A percentile compares a stretch with the other conserved stretches of the same genome.
These are phyloP conservation scores for Spathaspora passalidarum DNA, from an alignment of 805 yeast genomes.

Conservation along the genomic window DNA sequence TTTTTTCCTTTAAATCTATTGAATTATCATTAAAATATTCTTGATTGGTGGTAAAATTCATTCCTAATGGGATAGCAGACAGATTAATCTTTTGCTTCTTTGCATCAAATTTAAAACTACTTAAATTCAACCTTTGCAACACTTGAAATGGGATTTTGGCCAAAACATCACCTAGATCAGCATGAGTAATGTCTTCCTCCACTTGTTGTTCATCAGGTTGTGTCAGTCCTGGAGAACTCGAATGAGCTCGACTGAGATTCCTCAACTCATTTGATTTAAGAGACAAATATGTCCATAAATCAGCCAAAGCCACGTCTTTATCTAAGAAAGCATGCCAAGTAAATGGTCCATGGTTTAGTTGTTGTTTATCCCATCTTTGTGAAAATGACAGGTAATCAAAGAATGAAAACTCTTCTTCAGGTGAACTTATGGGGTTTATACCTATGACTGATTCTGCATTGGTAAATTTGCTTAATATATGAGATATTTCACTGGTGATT, in stretches of 20 bases:
- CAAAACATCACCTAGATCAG: slow-evolving; percentile 16
- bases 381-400: slow-evolving; percentile 41
- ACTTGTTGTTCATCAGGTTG: slow-evolving; percentile 1
- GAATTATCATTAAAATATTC: slow-evolving; percentile 27
- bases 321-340: slow-evolving; percentile 46
- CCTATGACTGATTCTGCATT: slow-evolving; percentile 11
- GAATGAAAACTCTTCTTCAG: slow-evolving; percentile 38
- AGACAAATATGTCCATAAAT: slow-evolving; percentile 9
- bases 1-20: slow-evolving; percentile 32
- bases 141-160: slow-evolving; percentile 6
- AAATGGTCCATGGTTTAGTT: slow-evolving; percentile 50
- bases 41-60: slow-evolving; percentile 24
- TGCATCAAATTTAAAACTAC: slow-evolving; percentile 4
- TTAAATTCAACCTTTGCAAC: slow-evolving; percentile 2
- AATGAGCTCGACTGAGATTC: background rate
- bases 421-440: slow-evolving; percentile 18
- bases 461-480: background rate
- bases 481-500: slow-evolving; percentile 2
- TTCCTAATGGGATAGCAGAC: slow-evolving; percentile 29
- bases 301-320: slow-evolving; percentile 35
- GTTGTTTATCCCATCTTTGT: slow-evolving; percentile 28
- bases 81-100: slow-evolving; percentile 19
- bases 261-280: slow-evolving; percentile 3
- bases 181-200: slow-evolving; percentile 18
- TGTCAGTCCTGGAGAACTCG: background rate